phyloP scores from a whole-genome alignment of 345 rosid genomes.

The Gossypium stocksii region DNA sequence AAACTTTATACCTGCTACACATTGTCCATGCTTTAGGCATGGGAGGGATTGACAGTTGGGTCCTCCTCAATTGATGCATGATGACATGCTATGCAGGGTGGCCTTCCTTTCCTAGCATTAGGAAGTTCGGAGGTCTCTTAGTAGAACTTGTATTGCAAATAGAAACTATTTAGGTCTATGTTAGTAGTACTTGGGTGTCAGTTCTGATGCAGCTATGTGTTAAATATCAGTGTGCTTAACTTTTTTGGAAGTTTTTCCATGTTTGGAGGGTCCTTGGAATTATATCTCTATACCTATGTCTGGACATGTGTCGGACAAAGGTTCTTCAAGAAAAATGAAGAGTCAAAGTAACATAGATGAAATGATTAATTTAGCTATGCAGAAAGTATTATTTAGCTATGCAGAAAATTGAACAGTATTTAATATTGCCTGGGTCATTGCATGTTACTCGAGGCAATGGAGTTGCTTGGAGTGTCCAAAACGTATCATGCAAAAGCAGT shows the following conservation, averaged over 20 bases:
- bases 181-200: neutral
- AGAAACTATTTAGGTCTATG: neutral
- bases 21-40: neutral
- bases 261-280: neutral
- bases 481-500: neutral
- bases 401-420: neutral
- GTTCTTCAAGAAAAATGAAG: neutral
- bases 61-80: neutral
- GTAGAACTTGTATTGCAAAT: neutral
- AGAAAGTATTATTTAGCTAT: neutral
- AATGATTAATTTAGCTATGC: neutral
- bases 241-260: no score
- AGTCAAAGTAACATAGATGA: neutral
- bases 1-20: neutral
- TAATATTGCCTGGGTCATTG: neutral
- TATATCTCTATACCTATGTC: neutral
- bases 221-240: no score
- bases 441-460: neutral
- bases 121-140: neutral
- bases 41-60: neutral
- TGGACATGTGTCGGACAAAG: neutral
- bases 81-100: neutral
- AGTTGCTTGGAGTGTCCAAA: neutral
- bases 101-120: neutral
- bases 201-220: neutral